These are phyloP conservation scores for Acanthamoeba healyi DNA, from an alignment of 208 protist genomes.

Conservation along the genomic window DNA sequence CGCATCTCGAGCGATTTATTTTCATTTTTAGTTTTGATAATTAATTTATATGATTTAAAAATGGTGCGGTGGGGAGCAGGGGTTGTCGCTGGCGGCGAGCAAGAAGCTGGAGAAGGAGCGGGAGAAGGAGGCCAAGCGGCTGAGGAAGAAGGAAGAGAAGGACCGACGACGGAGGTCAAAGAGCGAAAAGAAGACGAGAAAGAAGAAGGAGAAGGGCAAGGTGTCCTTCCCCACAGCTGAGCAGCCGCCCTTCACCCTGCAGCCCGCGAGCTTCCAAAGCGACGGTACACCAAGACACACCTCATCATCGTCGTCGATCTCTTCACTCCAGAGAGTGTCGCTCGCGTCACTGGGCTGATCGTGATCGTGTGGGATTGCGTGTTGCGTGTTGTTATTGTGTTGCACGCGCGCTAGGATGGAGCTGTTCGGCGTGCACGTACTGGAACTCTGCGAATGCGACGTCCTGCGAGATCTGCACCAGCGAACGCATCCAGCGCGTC, in stretches of 20 bases:
- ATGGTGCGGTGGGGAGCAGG: too few relatives aligned
- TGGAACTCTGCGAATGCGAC: background rate
- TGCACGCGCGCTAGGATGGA: too few relatives aligned
- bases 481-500: background rate
- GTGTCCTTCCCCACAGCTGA: background rate
- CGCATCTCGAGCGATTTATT: too few relatives aligned
- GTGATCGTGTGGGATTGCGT: too few relatives aligned
- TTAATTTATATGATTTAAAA: background rate
- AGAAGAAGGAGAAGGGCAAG: background rate
- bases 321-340: too few relatives aligned
- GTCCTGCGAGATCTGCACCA: background rate
- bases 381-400: too few relatives aligned
- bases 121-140: conserved; percentile 26
- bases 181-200: conserved; percentile 22
- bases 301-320: background rate
- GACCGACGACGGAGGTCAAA: background rate
- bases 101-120: conserved; percentile 26
- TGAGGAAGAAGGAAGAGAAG: conserved; percentile 20
- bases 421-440: conserved; percentile 32
- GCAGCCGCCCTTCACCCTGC: background rate
- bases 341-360: too few relatives aligned
- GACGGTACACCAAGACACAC: background rate
- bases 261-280: background rate
- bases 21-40: background rate
- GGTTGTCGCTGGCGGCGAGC: background rate